phyloP scores from a whole-genome alignment of 176 grass and related monocot genomes.

The Cymbopogon citratus region DNA sequence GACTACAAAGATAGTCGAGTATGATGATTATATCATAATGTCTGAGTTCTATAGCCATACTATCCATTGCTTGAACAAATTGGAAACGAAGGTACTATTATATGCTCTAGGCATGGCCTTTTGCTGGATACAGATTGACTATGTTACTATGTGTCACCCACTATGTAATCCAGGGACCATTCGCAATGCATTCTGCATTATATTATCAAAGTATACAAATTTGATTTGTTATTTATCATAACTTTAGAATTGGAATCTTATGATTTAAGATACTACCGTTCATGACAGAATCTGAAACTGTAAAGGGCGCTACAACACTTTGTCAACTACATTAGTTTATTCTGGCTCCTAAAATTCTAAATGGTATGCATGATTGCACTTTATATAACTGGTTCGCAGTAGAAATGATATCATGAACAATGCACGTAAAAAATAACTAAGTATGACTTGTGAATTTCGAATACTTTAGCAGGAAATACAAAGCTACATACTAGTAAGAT shows the following conservation, averaged over 20 bases:
- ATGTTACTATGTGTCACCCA: not conserved
- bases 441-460: not conserved
- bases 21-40: constrained; percentile 34
- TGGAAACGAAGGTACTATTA: constrained; percentile 49
- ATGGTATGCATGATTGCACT: not conserved
- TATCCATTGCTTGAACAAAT: constrained; percentile 27
- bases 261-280: not conserved
- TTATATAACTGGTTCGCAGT: not conserved
- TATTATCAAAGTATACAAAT: not conserved
- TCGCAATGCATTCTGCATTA: not conserved
- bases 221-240: not conserved
- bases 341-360: not conserved
- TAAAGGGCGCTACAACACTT: not conserved
- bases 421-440: not conserved
- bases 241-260: not conserved
- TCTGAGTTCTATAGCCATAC: constrained; percentile 6
- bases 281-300: not conserved
- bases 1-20: constrained; percentile 41
- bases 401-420: not conserved
- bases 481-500: not conserved
- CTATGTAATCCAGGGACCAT: not conserved
- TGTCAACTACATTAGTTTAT: not conserved
- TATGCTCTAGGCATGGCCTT: not conserved
- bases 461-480: not conserved
- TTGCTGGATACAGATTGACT: not conserved